Conservation (phyloP, 129 eudicot genomes). For the Calendula officinalis region DNA sequence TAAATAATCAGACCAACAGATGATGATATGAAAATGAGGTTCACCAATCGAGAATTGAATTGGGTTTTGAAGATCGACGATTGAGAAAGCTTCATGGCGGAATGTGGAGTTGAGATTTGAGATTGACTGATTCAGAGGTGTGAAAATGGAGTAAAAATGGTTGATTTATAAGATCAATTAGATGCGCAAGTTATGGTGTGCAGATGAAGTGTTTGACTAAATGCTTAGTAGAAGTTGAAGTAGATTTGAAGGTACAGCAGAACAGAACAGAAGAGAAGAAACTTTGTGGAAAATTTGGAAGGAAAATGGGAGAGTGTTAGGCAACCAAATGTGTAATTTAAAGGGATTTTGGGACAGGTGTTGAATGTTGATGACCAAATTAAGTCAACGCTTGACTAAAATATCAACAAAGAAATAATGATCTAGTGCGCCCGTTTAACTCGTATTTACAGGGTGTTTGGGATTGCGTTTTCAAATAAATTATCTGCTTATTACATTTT, state of each 20-base stretch:
- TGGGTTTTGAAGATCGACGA: constrained; percentile 24
- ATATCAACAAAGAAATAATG: constrained; percentile 8
- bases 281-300: constrained; percentile 24
- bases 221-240: constrained; percentile 10
- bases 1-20: constrained; percentile 35
- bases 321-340: constrained; percentile 33
- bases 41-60: constrained; percentile 19
- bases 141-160: constrained; percentile 12
- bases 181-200: constrained; percentile 24
- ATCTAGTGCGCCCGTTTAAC: neutral
- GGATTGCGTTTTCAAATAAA: too few relatives aligned
- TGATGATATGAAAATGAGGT: constrained; percentile 35
- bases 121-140: constrained; percentile 12
- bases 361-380: constrained; percentile 22
- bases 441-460: too few relatives aligned
- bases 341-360: constrained; percentile 29
- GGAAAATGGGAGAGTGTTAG: constrained; percentile 33
- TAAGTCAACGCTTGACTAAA: constrained; percentile 34
- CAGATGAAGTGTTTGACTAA: constrained; percentile 23
- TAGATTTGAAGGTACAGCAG: constrained; percentile 30
- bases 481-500: too few relatives aligned
- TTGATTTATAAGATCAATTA: constrained; percentile 13
- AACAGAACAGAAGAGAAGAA: neutral
- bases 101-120: constrained; percentile 3
- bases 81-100: constrained; percentile 34